Base-by-base conservation (phyloP, 192 early-diverging fungal species). In the Mycoemilia scoparia region DNA sequence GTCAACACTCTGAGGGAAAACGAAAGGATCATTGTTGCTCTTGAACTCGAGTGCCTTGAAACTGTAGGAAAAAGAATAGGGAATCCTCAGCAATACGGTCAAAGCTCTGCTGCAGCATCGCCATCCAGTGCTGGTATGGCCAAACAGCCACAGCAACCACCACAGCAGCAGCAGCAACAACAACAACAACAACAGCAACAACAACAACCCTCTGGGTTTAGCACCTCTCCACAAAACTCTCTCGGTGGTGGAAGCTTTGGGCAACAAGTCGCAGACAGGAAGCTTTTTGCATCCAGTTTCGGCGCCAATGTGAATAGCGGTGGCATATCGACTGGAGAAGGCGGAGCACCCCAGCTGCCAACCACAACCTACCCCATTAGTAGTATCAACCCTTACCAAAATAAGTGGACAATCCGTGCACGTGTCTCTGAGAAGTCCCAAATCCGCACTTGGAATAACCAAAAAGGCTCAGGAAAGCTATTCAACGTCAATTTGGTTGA, bases 321-420 rank as follows among this genome's bases (percentile, higher is more conserved):
- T 17, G 24, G 21, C 26, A 39, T 10, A 7, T 18, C 5, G 20
- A 16, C 13, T 12, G 6, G 8, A 34, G 15, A 10, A 7, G n/a
- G 13, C 2, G 36, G 10, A 4, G 19, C 49, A 1, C 20, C 14
- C 18, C 36, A 24, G 12, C 18, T 18, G 22, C 20, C 75, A 11
- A 73, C 57, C 41, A 59, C n/a, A n/a, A n/a, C n/a, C n/a, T n/a
- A 54, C 21, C 58, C 76, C 16, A 84, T 87, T 51, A 72, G 59
- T 28, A 68, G 61, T 35, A 58, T 91, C 38, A 87, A 74, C 40
- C 87, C 87, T 26, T 91, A 91, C 63, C 80, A 83, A 48, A 84
- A 76, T 63, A 82, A 73, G 69, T 96, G 89, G 89, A 91, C 84
- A 8, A 96, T 98, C 49, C 74, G 79, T 35, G 93, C 84, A 2